Conservation (phyloP, 2,329 filamentous ascomycete genomes). For the Byssothecium circinans region DNA sequence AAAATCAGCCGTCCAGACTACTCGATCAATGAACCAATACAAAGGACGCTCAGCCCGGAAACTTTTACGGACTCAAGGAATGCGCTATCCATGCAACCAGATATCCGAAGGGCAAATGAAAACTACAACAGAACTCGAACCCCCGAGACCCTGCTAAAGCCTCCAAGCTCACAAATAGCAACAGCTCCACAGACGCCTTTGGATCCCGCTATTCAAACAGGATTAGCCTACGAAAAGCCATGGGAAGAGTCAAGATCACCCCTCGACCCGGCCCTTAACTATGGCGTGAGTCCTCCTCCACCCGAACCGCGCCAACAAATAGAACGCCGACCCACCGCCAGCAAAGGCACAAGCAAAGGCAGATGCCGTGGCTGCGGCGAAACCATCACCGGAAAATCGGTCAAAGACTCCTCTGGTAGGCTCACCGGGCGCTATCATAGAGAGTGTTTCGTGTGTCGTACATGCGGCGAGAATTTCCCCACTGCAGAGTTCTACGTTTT, state of each 20-base stretch:
- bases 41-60: constrained; percentile 34
- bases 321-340: constrained; percentile 31
- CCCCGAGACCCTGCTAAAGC: constrained; percentile 23
- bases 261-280: constrained; percentile 18
- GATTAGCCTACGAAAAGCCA: constrained; percentile 25
- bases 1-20: constrained; percentile 29
- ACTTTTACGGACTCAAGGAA: constrained; percentile 25
- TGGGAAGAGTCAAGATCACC: constrained; percentile 13
- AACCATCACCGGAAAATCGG: constrained; percentile 83
- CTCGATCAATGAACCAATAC: constrained; percentile 24
- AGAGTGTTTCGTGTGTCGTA: constrained; percentile 87
- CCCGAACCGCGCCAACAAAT: constrained; percentile 20
- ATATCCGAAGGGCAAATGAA: constrained; percentile 19
- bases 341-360: constrained; percentile 60
- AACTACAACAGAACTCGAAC: constrained; percentile 24
- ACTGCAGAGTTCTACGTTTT: constrained; percentile 93
- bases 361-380: constrained; percentile 81
- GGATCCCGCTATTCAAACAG: constrained; percentile 45
- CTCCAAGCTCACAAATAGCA: constrained; percentile 19
- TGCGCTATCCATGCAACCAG: constrained; percentile 11
- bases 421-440: constrained; percentile 94
- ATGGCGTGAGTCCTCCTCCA: constrained; percentile 16
- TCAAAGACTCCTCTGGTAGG: constrained; percentile 89
- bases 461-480: constrained; percentile 77
- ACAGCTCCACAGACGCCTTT: constrained; percentile 42